phyloP scores from a whole-genome alignment of 257 asterid species.

The Craterostigma plantagineum region DNA sequence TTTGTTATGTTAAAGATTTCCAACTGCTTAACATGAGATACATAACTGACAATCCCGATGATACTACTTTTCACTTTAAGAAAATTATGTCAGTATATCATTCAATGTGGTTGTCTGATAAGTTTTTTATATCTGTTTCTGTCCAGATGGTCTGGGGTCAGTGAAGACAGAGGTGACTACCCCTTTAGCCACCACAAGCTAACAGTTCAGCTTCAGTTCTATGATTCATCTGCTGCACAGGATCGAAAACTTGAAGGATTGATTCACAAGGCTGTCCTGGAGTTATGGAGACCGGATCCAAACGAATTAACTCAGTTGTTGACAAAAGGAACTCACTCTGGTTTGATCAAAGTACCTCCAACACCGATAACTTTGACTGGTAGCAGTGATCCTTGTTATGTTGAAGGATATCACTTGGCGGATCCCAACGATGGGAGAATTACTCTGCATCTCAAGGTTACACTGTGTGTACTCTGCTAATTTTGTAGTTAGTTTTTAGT shows the following conservation, averaged over 20 bases:
- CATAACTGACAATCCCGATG: no score
- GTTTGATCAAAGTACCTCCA: slow-evolving; percentile 65
- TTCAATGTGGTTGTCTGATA: background rate
- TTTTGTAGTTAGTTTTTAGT: background rate
- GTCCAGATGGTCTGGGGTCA: slow-evolving; percentile 75
- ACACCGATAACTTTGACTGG: slow-evolving; percentile 67
- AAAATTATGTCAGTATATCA: no score
- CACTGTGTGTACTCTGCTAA: background rate
- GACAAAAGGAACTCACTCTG: slow-evolving; percentile 47
- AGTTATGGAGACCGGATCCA: slow-evolving; percentile 94
- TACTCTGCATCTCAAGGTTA: slow-evolving; percentile 81
- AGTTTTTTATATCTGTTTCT: background rate
- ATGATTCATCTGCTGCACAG: slow-evolving; percentile 83
- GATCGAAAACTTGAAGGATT: slow-evolving; percentile 87
- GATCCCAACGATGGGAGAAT: slow-evolving; percentile 92
- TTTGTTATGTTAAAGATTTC: background rate
- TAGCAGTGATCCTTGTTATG: slow-evolving; percentile 94
- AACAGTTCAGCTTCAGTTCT: slow-evolving; percentile 86
- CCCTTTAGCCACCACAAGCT: slow-evolving; percentile 97
- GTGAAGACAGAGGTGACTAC: slow-evolving; percentile 84
- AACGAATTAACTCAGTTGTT: slow-evolving; percentile 55
- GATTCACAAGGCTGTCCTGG: slow-evolving; percentile 83
- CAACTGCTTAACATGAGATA: no score
- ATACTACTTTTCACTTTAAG: slow-evolving; percentile 4
- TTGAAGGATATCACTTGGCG: slow-evolving; percentile 86